Conservation (phyloP, 2,329 filamentous ascomycete species). For the Geosmithia flava region DNA sequence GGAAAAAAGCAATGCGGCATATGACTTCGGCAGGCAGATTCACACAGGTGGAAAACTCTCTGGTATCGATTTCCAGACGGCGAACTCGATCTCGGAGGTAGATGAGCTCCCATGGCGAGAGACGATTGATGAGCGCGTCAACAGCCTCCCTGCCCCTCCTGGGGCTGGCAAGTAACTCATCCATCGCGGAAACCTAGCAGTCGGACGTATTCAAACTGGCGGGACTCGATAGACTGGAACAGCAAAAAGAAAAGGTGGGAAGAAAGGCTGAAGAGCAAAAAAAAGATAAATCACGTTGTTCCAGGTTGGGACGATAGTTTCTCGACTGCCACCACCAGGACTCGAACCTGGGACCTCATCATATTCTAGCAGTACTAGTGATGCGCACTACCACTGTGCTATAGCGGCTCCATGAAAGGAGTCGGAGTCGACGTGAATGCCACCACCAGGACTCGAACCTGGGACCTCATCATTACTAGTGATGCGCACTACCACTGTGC, state of each 20-base stretch:
- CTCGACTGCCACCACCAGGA: not conserved
- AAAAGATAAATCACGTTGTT: not conserved
- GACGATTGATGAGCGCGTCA: slow-evolving; percentile 1
- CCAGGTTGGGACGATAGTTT: not conserved
- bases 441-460: not conserved
- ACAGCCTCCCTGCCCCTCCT: slow-evolving; percentile 2
- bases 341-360: not conserved
- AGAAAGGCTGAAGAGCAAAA: not conserved
- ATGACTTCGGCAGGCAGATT: slow-evolving; percentile 4
- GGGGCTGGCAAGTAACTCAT: not conserved
- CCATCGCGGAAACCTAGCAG: not conserved
- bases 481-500: not conserved
- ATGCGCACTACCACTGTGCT: not conserved
- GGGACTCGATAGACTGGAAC: not conserved
- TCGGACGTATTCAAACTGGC: not conserved
- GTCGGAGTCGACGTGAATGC: not conserved
- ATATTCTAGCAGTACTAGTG: not conserved
- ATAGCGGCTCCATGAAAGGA: not conserved
- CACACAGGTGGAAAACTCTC: not conserved
- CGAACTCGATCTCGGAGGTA: slow-evolving; percentile 1
- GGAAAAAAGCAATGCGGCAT: not conserved
- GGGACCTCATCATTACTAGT: not conserved
- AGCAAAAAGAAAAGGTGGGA: not conserved
- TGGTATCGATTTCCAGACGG: not conserved
- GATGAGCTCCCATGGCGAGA: slow-evolving; percentile 5